Base-by-base conservation (phyloP, 495 filamentous ascomycete species). In the Clohesyomyces aquaticus region DNA sequence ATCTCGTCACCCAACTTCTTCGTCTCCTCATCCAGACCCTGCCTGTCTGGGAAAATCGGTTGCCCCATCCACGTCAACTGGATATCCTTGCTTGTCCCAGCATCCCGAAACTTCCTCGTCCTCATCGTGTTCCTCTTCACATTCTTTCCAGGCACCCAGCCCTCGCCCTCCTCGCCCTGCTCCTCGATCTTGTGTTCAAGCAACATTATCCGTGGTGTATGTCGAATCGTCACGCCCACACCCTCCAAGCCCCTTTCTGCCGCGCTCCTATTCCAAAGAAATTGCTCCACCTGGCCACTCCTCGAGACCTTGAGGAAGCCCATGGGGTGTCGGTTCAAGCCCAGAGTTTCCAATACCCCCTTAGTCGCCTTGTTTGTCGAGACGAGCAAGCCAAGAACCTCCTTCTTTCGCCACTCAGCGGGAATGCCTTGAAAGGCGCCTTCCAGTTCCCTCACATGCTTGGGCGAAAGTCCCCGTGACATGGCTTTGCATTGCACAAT, bases 401-500 rank as follows among this genome's bases (percentile, higher is more conserved):
- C 78, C 9, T 74, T 69, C 9, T 80, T 81, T 50, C 85, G 77
- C 86, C 86, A 94, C 2, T 85, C 86, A 0, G 80, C 77, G 27
- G 89, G 90, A 35, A 88, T 87, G 18, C 84, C 83, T 2, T 80
- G 79, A 66, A 93, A 86, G 0, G 90, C 83, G 12, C 93, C 94
- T 71, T 96, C 91, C 0, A 97, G 81, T 78, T 97, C 94, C 21
- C 94, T 84, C 14, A 96, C 79, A 47, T 87, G 76, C 35, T 83
- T 79, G 92, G 0, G 82, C 80, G 82, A 79, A 42, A 32, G 19
- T 11, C 29, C 22, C 6, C 23, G 18, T 0, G 18, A 16, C 42
- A 52, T 29, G 18, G 83, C 82, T 76, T 97, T 98, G 78, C 94
- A 98, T 72, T 96, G 92, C 21, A 91, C 77, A 3, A 96, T 67